Evolutionary conservation across 1,284 basidiomycete species (phyloP).

Genomic region (Rugiboletus extremiorientalis): DNA sequence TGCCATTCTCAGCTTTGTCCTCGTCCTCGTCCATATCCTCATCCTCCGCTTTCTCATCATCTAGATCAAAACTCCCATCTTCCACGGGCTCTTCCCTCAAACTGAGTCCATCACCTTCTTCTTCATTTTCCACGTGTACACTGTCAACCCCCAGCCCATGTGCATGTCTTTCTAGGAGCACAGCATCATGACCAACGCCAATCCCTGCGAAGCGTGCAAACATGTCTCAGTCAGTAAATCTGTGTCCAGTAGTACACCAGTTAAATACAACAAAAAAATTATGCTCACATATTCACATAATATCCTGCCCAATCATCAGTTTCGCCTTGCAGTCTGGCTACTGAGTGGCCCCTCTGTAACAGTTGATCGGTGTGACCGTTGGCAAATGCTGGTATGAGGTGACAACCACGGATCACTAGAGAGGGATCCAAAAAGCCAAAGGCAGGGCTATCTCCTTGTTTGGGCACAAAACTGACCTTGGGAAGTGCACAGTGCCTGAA

Average conservation of each 20-base stretch:
- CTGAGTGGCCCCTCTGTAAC: background rate
- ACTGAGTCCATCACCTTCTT: no score
- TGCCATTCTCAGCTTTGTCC: background rate
- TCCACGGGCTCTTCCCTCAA: no score
- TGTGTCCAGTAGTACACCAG: background rate
- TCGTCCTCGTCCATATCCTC: background rate
- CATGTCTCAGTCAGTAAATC: background rate
- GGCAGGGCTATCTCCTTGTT: background rate
- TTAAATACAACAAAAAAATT: background rate
- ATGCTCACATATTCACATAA: background rate
- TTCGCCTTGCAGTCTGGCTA: background rate
- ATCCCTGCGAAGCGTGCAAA: conserved; percentile 1
- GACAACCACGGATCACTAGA: conserved; percentile 9
- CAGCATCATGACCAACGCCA: no score
- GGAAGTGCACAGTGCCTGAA: background rate
- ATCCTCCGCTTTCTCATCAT: background rate
- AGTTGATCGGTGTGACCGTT: conserved; percentile 1
- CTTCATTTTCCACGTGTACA: background rate
- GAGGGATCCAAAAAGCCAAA: conserved; percentile 16
- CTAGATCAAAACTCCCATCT: background rate
- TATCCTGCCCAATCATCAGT: background rate
- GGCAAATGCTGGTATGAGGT: conserved; percentile 12
- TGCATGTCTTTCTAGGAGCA: no score
- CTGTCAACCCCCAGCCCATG: background rate
- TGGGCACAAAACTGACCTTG: conserved; percentile 11